Evolutionary conservation across 192 early-diverging fungal genomes (phyloP), one percentile per base, ranked within the genome.

Genomic region (Kickxella alabastrina): DNA sequence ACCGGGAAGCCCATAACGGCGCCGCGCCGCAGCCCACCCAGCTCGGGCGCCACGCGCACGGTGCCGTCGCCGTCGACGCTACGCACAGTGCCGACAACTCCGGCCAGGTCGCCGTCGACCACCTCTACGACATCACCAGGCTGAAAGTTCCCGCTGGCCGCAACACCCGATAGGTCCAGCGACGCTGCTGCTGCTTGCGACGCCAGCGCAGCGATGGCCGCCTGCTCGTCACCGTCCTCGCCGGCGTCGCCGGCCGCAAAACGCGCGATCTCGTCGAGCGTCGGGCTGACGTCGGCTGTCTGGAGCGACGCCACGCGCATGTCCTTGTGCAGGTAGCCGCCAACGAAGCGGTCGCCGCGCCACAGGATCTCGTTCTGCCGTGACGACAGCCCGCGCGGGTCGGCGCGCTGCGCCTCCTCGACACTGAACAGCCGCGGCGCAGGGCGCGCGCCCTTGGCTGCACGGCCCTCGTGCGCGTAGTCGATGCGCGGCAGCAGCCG

Each of bases 61-160:
- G 86, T 77, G 28, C 79, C 85, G 54, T 83, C 46, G 42, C 49
- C 77, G 41, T 85, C 83, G 7, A 95, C 77, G 44, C 82, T 81
- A 21, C 79, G 78, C 7, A 99, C 89, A 3, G 80, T 67, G 57
- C 93, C 94, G 13, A 75, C 69, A 5, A 89, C 79, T 45, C 88
- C 85, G 22, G 83, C 83, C 72, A 95, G 50, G 23, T 92, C 90
- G 38, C 96, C 96, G 32, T 83, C 82, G 14, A 82, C 80, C 4
- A 94, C 85, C 68, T 92, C 88, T 2, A 99, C 91, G 13, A 78
- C 76, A 54, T 99, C 94, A 17, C 94, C 94, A 5, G 82, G 68
- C 49, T 83, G 73, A 54, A 92, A 5, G 74, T 65, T 10, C 78
- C 79, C 7, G 70, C 56, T 7, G 78, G 69, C 25, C 74, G 69